Evolutionary conservation across 257 asterid species (phyloP), one percentile per base, ranked within the genome.

Genomic region (Nicotiana paniculata): DNA sequence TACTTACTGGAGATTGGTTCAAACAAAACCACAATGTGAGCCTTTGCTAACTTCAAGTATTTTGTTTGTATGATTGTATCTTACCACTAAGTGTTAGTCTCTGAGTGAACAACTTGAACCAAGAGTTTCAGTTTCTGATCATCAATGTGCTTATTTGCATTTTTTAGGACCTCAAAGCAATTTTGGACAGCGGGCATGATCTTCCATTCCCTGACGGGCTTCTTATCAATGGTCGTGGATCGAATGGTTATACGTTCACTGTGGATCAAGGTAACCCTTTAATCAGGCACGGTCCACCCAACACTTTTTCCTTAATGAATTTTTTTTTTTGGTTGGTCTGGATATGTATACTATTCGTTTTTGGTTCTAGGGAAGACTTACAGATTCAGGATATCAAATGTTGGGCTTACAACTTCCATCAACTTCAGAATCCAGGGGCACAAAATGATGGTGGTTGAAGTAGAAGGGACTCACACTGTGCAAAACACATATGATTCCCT

Each of bases 361-460:
- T 9, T n/a, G 37, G 26, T 77, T 65, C 30, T 79, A 86, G 88
- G 88, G 24, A 83, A 83, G 76, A 86, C 85, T 5, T 86, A 86
- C 75, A 86, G 89, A 81, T 81, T 86, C 63, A 69, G 89, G 85
- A 81, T 86, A 81, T 83, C 87, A 9, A 86, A 86, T 2, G 80
- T 83, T 18, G 89, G 89, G 76, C 81, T 83, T 12, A 77, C 80
- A 0, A 83, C 85, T 77, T 81, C 86, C 9, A 64, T 86, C 51
- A 86, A 86, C 77, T 86, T 86, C 67, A 81, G 89, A 86, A 83
- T 86, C 82, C 87, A 86, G 17, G 89, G 89, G 72, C 89, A 86
- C 24, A 81, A 81, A 37, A 86, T 86, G 86, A 28, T 39, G 48
- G 37, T 86, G 10, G 89, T 83, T 77, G 89, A 86, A 69, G 82